These are phyloP conservation scores for Candida morakotiae DNA, from an alignment of 805 yeast species.

Conservation along the genomic window DNA sequence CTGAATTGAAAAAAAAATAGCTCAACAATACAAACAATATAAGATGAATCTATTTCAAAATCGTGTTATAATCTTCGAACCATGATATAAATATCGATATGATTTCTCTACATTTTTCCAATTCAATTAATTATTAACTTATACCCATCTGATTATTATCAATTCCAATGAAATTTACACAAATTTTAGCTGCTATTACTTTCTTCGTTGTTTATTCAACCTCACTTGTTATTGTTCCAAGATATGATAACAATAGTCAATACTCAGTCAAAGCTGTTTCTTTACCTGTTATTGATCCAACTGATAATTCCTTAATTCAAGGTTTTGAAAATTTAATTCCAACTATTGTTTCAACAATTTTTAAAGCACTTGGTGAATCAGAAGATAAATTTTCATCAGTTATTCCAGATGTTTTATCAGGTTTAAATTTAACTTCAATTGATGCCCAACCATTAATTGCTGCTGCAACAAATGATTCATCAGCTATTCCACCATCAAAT, in stretches of 20 bases:
- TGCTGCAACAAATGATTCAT: background rate
- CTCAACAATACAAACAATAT: too few species aligned
- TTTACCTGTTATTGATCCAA: background rate
- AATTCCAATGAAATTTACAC: constrained; percentile 3
- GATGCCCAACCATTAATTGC: background rate
- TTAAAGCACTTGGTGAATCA: background rate
- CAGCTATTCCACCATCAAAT: background rate
- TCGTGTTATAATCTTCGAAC: too few species aligned
- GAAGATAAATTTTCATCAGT: background rate
- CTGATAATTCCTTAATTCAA: background rate
- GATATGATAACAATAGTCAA: background rate
- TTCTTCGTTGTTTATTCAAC: background rate
- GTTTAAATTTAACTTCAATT: background rate
- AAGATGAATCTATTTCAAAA: too few species aligned
- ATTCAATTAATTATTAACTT: too few species aligned
- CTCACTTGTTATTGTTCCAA: background rate
- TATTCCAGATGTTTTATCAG: background rate
- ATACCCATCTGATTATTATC: too few species aligned
- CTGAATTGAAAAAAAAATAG: too few species aligned
- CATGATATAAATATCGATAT: too few species aligned
- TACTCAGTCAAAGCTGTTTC: background rate
- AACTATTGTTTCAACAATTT: background rate
- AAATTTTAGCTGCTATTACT: constrained; percentile 2
- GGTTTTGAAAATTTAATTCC: constrained; percentile 2
- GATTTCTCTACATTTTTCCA: too few species aligned